Percentiles rank a stretch among this genome's conserved stretches.
Conservation (phyloP, 164 flowering plant species). For the Berberis thunbergii region DNA sequence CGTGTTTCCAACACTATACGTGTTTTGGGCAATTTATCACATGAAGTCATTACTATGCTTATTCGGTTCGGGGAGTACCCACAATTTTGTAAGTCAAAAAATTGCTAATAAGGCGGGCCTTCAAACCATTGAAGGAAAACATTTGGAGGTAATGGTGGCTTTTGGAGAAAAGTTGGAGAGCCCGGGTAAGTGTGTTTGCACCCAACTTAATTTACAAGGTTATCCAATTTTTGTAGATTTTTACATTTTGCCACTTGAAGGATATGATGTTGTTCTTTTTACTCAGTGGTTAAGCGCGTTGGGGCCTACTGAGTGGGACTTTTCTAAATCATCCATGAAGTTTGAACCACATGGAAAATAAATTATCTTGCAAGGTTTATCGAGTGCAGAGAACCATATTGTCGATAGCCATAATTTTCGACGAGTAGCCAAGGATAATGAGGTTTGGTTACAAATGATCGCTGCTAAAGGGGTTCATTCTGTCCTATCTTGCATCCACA, state of each 20-base stretch:
- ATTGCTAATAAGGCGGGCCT: neutral
- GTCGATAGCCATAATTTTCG: too few species aligned
- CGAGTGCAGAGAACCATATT: too few species aligned
- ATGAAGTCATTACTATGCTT: neutral
- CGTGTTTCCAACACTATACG: constrained; percentile 5
- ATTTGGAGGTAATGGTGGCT: neutral
- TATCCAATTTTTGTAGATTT: neutral
- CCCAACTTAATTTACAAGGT: neutral
- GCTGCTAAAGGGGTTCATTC: neutral
- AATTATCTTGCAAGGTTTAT: too few species aligned
- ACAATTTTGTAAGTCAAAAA: neutral
- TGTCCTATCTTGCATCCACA: neutral
- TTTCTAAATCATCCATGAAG: neutral
- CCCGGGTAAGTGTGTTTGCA: neutral
- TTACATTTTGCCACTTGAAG: neutral
- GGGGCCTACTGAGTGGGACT: neutral
- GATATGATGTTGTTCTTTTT: neutral
- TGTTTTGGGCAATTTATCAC: neutral
- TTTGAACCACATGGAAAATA: neutral
- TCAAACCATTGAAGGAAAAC: neutral
- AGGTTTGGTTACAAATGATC: too few species aligned
- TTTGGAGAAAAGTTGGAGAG: neutral
- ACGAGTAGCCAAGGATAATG: too few species aligned
- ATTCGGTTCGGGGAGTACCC: constrained; percentile 1
- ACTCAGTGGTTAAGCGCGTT: neutral